A percentile compares a stretch with the other conserved stretches of the same genome.
Conservation (phyloP, 2,329 filamentous ascomycete genomes). For the Cercospora brassicicola region DNA sequence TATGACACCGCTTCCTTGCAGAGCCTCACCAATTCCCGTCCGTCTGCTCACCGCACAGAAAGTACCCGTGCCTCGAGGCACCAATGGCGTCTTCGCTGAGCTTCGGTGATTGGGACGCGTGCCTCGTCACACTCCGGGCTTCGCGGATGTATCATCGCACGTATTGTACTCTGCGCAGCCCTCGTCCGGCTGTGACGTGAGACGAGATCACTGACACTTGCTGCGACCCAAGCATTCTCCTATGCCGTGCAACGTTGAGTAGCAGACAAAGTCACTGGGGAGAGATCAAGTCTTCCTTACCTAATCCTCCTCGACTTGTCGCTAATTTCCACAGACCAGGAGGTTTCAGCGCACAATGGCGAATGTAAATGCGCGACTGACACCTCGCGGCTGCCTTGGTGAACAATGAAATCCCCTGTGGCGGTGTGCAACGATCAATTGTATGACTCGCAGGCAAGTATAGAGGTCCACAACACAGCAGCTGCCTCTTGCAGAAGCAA, state of each 20-base stretch:
- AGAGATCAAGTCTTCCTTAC: not conserved
- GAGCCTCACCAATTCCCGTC: not conserved
- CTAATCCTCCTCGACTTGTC: not conserved
- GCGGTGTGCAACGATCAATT: not conserved
- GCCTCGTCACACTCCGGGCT: not conserved
- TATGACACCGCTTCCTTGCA: not conserved
- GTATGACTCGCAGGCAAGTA: not conserved
- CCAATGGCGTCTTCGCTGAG: slow-evolving; percentile 6
- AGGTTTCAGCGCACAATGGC: slow-evolving; percentile 2
- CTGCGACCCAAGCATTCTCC: slow-evolving; percentile 9
- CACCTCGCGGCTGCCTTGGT: not conserved
- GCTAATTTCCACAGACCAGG: slow-evolving; percentile 4
- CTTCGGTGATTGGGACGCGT: slow-evolving; percentile 5
- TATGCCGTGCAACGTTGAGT: slow-evolving; percentile 14
- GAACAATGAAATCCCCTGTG: not conserved
- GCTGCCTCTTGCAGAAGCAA: not conserved
- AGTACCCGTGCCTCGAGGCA: not conserved
- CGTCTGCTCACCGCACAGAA: not conserved
- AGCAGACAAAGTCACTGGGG: not conserved
- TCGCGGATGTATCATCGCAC: slow-evolving; percentile 11
- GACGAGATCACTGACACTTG: slow-evolving; percentile 9
- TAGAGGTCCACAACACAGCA: not conserved
- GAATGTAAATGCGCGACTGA: slow-evolving; percentile 6
- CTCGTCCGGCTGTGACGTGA: slow-evolving; percentile 17
- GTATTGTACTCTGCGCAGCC: slow-evolving; percentile 9